A percentile compares a stretch with the other conserved stretches of the same genome.
phyloP scores from a whole-genome alignment of 2,329 filamentous ascomycete genomes.

The Phyllachora maydis region DNA sequence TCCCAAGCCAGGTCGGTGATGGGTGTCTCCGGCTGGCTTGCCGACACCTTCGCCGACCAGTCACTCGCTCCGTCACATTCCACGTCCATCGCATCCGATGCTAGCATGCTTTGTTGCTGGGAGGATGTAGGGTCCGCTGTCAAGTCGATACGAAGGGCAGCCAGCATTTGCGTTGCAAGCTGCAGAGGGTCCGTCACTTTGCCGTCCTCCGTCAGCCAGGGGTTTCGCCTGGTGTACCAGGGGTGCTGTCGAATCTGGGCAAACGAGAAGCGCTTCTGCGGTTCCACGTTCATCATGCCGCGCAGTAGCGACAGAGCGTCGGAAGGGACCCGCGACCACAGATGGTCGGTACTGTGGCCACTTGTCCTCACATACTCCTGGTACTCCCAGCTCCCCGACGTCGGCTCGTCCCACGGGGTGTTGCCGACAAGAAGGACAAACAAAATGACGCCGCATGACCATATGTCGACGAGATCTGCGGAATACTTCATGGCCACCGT shows the following conservation, averaged over 20 bases:
- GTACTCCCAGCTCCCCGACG: slow-evolving; percentile 71
- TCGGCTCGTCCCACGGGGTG: slow-evolving; percentile 93
- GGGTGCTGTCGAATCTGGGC: slow-evolving; percentile 75
- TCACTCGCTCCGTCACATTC: slow-evolving; percentile 23
- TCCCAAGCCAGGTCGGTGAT: slow-evolving; percentile 61
- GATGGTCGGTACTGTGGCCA: slow-evolving; percentile 63
- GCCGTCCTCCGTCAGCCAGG: slow-evolving; percentile 53
- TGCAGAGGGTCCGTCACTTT: slow-evolving; percentile 58
- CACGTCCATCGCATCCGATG: slow-evolving; percentile 45
- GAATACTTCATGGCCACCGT: slow-evolving; percentile 38
- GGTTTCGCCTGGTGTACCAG: slow-evolving; percentile 79
- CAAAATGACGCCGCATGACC: slow-evolving; percentile 95
- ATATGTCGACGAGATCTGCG: slow-evolving; percentile 74
- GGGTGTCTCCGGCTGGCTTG: slow-evolving; percentile 72
- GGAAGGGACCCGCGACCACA: slow-evolving; percentile 63
- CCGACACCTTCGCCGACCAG: slow-evolving; percentile 34
- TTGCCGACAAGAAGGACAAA: slow-evolving; percentile 92
- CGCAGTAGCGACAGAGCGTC: slow-evolving; percentile 65
- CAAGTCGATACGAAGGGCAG: slow-evolving; percentile 78
- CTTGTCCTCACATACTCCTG: slow-evolving; percentile 65
- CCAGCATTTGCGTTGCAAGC: slow-evolving; percentile 88
- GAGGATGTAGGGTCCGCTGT: slow-evolving; percentile 39
- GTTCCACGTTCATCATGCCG: slow-evolving; percentile 79
- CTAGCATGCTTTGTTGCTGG: slow-evolving; percentile 8
- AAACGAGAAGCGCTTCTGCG: slow-evolving; percentile 59